Evolutionary conservation across 1,139 yeast species (phyloP).

Genomic region (Sugiyamaella paludigena): DNA sequence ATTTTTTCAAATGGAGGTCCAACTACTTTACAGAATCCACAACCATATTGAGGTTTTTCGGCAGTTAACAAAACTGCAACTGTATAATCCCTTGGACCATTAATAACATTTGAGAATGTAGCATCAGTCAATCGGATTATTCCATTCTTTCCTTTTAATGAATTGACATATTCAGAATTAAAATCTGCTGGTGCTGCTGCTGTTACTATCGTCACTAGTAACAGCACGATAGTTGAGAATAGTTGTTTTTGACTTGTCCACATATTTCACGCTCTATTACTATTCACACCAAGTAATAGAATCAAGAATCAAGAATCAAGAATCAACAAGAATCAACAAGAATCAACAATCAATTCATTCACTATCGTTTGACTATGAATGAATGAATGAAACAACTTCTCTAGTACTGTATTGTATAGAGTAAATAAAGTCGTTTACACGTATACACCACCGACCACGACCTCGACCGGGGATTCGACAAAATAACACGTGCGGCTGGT

Average conservation of each 20-base stretch:
- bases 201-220: not conserved
- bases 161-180: slow-evolving; percentile 8
- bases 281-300: no score
- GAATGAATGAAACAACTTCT: no score
- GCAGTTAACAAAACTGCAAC: slow-evolving; percentile 71
- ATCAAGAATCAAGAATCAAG: no score
- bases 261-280: no score
- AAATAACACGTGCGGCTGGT: no score
- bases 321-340: no score
- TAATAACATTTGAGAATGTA: slow-evolving; percentile 57
- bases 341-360: no score
- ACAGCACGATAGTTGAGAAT: slow-evolving; percentile 1
- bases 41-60: slow-evolving; percentile 66
- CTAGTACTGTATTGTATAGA: no score
- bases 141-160: slow-evolving; percentile 28
- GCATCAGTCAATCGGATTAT: slow-evolving; percentile 56
- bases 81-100: slow-evolving; percentile 70
- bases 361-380: no score
- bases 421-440: no score
- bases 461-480: no score
- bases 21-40: slow-evolving; percentile 69
- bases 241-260: not conserved
- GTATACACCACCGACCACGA: no score
- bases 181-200: not conserved
- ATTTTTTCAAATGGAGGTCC: slow-evolving; percentile 64